Conservation (phyloP, 306 rosid genomes). For the Mucuna pruriens region DNA sequence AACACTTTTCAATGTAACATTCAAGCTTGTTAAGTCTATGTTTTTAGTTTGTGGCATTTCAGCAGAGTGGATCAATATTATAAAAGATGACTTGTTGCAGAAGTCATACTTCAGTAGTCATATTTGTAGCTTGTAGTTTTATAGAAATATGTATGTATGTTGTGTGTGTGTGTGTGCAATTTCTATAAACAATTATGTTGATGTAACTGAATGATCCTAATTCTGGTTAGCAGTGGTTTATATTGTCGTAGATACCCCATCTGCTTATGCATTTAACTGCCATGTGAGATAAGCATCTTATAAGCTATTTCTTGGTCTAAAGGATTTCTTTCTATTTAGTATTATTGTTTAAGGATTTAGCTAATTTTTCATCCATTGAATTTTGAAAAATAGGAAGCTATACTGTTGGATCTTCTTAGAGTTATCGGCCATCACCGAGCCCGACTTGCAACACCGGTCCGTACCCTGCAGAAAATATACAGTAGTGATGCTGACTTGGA, state of each 20-base stretch:
- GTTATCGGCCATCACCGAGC: conserved; percentile 96
- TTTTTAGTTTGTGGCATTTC: neutral
- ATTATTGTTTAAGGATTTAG: conserved; percentile 30
- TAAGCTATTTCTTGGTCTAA: neutral
- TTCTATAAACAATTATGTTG: neutral
- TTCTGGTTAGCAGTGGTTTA: neutral
- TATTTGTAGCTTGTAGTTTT: no score
- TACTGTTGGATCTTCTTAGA: conserved; percentile 94
- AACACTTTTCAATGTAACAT: neutral
- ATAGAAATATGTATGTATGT: no score
- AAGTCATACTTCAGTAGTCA: no score
- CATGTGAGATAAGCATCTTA: neutral
- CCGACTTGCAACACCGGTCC: conserved; percentile 96
- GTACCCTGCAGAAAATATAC: conserved; percentile 81
- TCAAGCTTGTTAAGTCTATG: neutral
- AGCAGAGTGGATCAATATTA: neutral
- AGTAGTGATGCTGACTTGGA: conserved; percentile 72
- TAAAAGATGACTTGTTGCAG: no score
- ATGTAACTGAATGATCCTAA: neutral
- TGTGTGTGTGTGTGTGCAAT: neutral
- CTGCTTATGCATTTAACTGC: neutral
- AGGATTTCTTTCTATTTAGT: conserved; percentile 10
- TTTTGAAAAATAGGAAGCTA: conserved; percentile 67
- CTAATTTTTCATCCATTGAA: conserved; percentile 39
- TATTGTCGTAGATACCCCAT: neutral